These are phyloP conservation scores for Rhodotorula sp. DNA, from an alignment of 1,284 basidiomycete genomes.

Conservation along the genomic window DNA sequence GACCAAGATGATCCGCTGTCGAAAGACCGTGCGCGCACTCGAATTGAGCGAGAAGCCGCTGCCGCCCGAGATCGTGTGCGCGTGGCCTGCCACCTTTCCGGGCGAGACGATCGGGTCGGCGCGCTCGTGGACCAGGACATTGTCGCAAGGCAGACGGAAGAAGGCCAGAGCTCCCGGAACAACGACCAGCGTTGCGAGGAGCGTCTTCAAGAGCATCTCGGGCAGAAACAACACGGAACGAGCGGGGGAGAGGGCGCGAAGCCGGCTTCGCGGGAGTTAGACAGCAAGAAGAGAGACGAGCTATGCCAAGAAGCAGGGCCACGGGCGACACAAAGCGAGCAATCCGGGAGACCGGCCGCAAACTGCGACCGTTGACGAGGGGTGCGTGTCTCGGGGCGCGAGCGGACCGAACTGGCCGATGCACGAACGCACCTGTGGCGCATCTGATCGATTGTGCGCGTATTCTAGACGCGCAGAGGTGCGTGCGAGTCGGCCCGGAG, in stretches of 20 bases:
- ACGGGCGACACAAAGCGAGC: too few relatives aligned
- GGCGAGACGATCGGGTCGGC: slow-evolving; percentile 57
- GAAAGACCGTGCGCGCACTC: slow-evolving; percentile 41
- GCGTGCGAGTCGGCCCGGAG: too few relatives aligned
- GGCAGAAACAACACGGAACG: background rate
- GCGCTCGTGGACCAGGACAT: slow-evolving; percentile 48
- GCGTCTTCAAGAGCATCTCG: background rate
- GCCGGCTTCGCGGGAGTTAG: background rate
- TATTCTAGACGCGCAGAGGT: too few relatives aligned
- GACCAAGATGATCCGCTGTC: slow-evolving; percentile 47
- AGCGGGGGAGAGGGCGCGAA: background rate
- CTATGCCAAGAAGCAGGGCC: background rate
- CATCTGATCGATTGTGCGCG: too few relatives aligned
- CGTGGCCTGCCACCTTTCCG: slow-evolving; percentile 47
- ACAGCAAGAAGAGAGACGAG: too few relatives aligned
- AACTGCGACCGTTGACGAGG: too few relatives aligned
- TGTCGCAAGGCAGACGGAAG: background rate
- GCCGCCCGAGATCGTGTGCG: slow-evolving; percentile 10
- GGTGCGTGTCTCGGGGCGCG: too few relatives aligned
- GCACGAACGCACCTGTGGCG: too few relatives aligned
- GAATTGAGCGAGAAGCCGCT: slow-evolving; percentile 44
- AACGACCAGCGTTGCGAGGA: background rate
- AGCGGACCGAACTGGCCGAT: too few relatives aligned
- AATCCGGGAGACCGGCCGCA: too few relatives aligned
- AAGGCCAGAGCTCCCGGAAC: background rate